Base-by-base conservation (phyloP, 148 eudicot species). In the Oxyria digyna region DNA sequence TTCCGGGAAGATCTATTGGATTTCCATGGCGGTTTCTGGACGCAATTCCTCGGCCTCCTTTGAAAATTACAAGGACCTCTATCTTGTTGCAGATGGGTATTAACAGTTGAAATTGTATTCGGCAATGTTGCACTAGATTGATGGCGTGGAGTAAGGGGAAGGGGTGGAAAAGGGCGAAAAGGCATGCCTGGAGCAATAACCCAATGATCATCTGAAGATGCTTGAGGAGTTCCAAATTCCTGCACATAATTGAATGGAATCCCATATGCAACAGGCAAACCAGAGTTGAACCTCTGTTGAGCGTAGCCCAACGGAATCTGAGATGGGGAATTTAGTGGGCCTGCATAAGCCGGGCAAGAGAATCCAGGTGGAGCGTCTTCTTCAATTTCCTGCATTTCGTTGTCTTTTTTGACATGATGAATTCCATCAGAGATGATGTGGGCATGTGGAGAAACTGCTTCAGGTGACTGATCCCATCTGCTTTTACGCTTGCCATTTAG, bases 111-210 rank as follows among this genome's bases (percentile, higher is more conserved):
- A 43, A 35, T 11, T 43, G 43, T n/a, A n/a, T n/a, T n/a, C n/a
- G n/a, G n/a, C n/a, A n/a, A n/a, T n/a, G n/a, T n/a, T n/a, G n/a
- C n/a, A n/a, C n/a, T n/a, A n/a, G n/a, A n/a, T n/a, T n/a, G n/a
- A n/a, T n/a, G n/a, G n/a, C 18, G 88, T 82, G 77, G 75, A 77
- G 26, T 82, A 20, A 84, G 75, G 15, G 98, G 98, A 66, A 94
- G 77, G 5, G 98, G 98, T 37, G 97, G 98, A 67, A 81, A 94
- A 45, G 98, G 97, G 42, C 80, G 84, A 79, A 94, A 94, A 18
- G 89, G 87, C 64, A 90, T 70, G 33, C 90, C 85, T 3, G 97
- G 97, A 73, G 84, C 92, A 62, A 90, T 70, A 45, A 74, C 74
- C 98, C 88, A 94, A 67, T 76, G 71, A 67, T 78, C 85, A 45